Evolutionary conservation across 192 early-diverging fungal genomes (phyloP).

Genomic region (Chytriomyces sp.): DNA sequence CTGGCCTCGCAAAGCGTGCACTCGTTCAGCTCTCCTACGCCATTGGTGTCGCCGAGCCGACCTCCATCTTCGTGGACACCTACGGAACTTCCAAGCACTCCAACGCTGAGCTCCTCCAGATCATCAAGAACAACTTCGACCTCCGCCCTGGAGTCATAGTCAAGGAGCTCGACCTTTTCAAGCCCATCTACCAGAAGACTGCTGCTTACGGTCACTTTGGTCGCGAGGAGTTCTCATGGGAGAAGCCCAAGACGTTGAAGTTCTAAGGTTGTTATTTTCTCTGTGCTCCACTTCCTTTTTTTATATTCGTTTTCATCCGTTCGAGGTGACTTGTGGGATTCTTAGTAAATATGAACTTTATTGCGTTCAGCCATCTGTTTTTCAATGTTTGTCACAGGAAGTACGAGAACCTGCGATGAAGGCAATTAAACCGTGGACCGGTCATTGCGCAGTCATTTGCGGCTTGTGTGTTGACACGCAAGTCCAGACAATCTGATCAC

Average conservation of each 20-base stretch:
- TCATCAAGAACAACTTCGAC: constrained; percentile 99
- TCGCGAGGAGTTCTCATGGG: constrained; percentile 92
- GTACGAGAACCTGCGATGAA: too few relatives aligned
- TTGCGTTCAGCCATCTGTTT: too few relatives aligned
- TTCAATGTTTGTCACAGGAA: too few relatives aligned
- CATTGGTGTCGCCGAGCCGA: constrained; percentile 96
- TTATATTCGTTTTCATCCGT: background rate
- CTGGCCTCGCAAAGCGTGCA: constrained; percentile 87
- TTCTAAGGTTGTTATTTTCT: constrained; percentile 43
- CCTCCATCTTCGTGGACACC: constrained; percentile 94
- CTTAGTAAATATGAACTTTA: too few relatives aligned
- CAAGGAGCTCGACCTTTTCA: constrained; percentile 96
- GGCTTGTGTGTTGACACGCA: too few relatives aligned
- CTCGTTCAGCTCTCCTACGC: constrained; percentile 98
- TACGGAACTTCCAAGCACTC: constrained; percentile 93
- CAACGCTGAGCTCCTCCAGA: constrained; percentile 86
- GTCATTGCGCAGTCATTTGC: too few relatives aligned
- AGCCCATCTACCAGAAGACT: constrained; percentile 96
- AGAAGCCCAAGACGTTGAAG: constrained; percentile 78
- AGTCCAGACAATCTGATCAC: too few relatives aligned
- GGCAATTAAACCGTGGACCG: too few relatives aligned
- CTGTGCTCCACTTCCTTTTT: background rate
- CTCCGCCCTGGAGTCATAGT: constrained; percentile 98
- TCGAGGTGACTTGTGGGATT: too few relatives aligned
- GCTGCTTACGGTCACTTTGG: constrained; percentile 87